Evolutionary conservation across 257 asterid genomes (phyloP).

Genomic region (Solanum etuberosum): DNA sequence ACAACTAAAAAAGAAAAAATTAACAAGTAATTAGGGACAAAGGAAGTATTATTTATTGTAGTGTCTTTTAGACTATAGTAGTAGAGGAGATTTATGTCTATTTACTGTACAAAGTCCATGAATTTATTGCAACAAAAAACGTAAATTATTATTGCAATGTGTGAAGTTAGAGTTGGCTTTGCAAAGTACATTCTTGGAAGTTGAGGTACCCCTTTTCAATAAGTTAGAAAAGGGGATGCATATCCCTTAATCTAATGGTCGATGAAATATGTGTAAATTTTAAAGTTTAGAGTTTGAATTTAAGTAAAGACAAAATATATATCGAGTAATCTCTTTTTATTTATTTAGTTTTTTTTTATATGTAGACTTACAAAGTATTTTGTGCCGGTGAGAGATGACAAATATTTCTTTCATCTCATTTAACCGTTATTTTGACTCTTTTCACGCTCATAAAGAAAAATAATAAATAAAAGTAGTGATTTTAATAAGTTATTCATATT

Average conservation of each 20-base stretch:
- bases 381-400: background rate
- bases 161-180: background rate
- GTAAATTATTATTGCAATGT: background rate
- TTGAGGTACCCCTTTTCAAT: slow-evolving; percentile 1
- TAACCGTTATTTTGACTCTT: background rate
- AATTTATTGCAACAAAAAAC: background rate
- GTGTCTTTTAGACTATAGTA: background rate
- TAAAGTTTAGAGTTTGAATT: background rate
- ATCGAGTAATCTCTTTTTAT: background rate
- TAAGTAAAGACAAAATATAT: background rate
- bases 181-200: slow-evolving; percentile 3
- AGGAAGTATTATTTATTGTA: background rate
- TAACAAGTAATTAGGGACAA: too few relatives aligned
- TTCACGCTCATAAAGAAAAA: background rate
- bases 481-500: background rate
- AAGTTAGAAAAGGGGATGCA: background rate
- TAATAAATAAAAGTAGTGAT: background rate
- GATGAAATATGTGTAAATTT: background rate
- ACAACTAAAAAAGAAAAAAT: too few relatives aligned
- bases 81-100: background rate
- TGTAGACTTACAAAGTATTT: background rate
- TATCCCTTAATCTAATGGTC: background rate
- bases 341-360: background rate
- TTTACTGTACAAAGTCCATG: background rate
- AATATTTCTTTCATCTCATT: background rate